These are phyloP conservation scores for Globisporangium mamillatum DNA, from an alignment of 352 stramenopile genomes.

Conservation along the genomic window DNA sequence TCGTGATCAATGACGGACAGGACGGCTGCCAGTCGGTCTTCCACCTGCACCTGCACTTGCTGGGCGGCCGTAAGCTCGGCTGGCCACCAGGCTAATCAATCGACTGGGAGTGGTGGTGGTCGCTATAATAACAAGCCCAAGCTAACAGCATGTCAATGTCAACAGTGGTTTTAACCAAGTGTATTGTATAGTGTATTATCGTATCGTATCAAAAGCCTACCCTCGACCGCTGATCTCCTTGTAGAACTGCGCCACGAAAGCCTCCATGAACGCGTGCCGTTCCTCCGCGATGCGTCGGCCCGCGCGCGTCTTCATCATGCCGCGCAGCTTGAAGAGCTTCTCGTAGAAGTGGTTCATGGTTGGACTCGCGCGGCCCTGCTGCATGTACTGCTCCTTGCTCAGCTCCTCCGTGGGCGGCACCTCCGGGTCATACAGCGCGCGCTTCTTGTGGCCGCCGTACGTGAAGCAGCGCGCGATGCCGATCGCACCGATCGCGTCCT, in stretches of 20 bases:
- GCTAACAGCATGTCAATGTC: not conserved
- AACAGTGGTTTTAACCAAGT: not conserved
- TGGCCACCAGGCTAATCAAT: slow-evolving; percentile 89
- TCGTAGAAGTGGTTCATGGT: slow-evolving; percentile 35
- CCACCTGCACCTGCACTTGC: slow-evolving; percentile 94
- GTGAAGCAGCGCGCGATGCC: slow-evolving; percentile 91
- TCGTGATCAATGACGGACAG: slow-evolving; percentile 95
- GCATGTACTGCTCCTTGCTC: slow-evolving; percentile 83
- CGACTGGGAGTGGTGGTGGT: not conserved
- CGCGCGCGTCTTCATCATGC: no score
- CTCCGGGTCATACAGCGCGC: slow-evolving; percentile 73
- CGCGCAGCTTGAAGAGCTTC: no score
- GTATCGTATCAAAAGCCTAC: not conserved
- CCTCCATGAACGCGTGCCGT: no score
- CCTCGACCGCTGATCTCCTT: no score
- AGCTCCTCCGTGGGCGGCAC: slow-evolving; percentile 50
- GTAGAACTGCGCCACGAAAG: no score
- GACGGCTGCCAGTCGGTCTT: slow-evolving; percentile 91
- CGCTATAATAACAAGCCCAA: slow-evolving; percentile 1
- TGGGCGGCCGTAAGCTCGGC: slow-evolving; percentile 91
- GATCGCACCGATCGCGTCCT: slow-evolving; percentile 90
- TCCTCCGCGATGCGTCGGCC: no score
- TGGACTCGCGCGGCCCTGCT: slow-evolving; percentile 53
- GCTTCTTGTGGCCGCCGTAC: slow-evolving; percentile 83
- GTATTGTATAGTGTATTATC: not conserved